Conservation (phyloP, 176 grass and related monocot genomes). For the Puya raimondii region DNA sequence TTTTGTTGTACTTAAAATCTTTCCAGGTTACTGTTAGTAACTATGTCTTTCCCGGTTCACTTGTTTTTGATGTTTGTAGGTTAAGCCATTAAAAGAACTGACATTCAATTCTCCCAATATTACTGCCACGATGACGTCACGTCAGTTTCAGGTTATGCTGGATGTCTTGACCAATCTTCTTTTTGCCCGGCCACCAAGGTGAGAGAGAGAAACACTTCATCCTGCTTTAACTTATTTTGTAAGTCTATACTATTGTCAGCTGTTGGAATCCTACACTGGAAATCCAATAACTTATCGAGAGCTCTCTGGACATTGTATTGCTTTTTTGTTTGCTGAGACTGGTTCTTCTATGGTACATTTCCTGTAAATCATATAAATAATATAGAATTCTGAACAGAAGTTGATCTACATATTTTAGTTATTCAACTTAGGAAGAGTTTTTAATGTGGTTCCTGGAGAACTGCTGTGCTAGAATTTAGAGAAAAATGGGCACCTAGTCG, state of each 20-base stretch:
- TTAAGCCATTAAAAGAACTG: slow-evolving; percentile 92
- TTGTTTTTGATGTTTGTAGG: slow-evolving; percentile 39
- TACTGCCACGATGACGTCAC: slow-evolving; percentile 92
- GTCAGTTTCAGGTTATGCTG: slow-evolving; percentile 97
- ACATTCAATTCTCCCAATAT: slow-evolving; percentile 91
- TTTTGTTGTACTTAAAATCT: slow-evolving; percentile 15
- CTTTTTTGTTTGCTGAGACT: too few relatives aligned
- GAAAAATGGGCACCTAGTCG: too few relatives aligned
- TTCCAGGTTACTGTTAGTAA: slow-evolving; percentile 13
- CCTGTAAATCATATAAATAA: too few relatives aligned
- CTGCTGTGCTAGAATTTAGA: too few relatives aligned
- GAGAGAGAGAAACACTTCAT: not conserved
- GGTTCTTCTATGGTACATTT: too few relatives aligned
- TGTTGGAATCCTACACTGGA: too few relatives aligned
- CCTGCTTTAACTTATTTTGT: not conserved
- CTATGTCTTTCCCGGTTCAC: slow-evolving; percentile 22
- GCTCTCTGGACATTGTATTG: not conserved
- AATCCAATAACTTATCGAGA: not conserved
- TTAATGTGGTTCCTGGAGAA: too few relatives aligned
- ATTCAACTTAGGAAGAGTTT: too few relatives aligned
- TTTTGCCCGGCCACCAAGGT: slow-evolving; percentile 80
- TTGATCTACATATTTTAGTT: too few relatives aligned
- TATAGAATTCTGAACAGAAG: too few relatives aligned
- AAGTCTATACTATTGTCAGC: not conserved
- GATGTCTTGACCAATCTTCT: slow-evolving; percentile 95